phyloP scores from a whole-genome alignment of 495 filamentous ascomycete genomes.

The Aspergillus nidulans region DNA sequence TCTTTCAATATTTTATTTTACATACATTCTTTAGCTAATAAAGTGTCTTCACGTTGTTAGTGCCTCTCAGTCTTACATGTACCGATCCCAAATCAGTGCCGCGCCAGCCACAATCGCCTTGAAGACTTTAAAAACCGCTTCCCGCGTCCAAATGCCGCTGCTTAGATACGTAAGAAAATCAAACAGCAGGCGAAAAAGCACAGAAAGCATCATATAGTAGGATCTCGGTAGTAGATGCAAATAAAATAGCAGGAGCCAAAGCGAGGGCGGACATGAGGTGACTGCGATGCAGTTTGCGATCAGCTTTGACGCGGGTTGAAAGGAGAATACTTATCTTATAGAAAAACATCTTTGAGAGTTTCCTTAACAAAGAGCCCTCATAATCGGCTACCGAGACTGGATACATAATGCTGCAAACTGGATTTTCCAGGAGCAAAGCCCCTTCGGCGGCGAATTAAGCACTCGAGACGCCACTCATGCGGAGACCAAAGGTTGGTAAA shows the following conservation, averaged over 20 bases:
- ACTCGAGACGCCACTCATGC: conserved; percentile 15
- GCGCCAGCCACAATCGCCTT: conserved; percentile 13
- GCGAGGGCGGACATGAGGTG: background rate
- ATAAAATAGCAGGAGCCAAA: background rate
- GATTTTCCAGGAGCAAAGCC: conserved; percentile 18
- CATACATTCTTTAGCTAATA: no score
- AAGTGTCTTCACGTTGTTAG: background rate
- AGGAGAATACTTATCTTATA: background rate
- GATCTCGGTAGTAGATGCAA: background rate
- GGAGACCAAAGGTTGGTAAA: conserved; percentile 14
- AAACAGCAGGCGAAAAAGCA: background rate
- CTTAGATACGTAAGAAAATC: background rate
- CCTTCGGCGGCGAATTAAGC: conserved; percentile 18
- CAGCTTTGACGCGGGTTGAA: background rate
- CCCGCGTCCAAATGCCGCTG: conserved; percentile 6
- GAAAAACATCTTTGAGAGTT: background rate
- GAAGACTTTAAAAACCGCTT: conserved; percentile 12
- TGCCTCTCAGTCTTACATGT: background rate
- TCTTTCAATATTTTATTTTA: no score
- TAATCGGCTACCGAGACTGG: conserved; percentile 14
- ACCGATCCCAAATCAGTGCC: conserved; percentile 16
- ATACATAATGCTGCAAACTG: conserved; percentile 15
- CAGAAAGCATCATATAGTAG: background rate
- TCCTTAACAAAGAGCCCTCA: background rate
- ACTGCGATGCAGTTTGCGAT: background rate